Conservation (phyloP, 202 grass and related monocot species). For the Dendrocalamus latiflorus region DNA sequence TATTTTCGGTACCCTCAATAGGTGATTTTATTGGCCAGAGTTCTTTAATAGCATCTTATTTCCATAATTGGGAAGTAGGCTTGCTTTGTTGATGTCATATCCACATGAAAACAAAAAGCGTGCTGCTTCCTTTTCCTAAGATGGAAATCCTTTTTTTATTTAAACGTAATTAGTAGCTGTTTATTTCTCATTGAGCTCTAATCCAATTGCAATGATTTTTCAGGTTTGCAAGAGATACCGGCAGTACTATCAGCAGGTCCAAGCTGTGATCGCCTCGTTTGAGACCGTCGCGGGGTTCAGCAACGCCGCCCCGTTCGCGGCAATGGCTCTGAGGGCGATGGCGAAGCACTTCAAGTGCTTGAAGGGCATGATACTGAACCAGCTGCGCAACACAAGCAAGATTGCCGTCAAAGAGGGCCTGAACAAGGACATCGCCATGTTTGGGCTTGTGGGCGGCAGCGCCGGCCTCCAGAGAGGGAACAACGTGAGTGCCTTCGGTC, state of each 20-base stretch:
- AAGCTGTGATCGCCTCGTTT: slow-evolving; percentile 78
- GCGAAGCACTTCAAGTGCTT: slow-evolving; percentile 78
- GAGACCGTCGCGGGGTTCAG: slow-evolving; percentile 69
- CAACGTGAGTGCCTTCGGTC: slow-evolving; percentile 27
- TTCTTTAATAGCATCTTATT: slow-evolving; percentile 29
- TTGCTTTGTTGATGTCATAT: slow-evolving; percentile 34
- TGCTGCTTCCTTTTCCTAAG: background rate
- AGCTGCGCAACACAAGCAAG: slow-evolving; percentile 61
- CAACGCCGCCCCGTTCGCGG: slow-evolving; percentile 70
- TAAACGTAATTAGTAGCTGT: background rate
- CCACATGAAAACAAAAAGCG: slow-evolving; percentile 33
- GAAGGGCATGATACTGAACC: slow-evolving; percentile 71
- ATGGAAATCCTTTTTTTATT: background rate
- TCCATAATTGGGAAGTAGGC: slow-evolving; percentile 26
- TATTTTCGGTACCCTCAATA: slow-evolving; percentile 22
- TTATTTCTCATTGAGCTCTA: background rate
- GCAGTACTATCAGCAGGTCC: slow-evolving; percentile 79
- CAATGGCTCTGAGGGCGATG: slow-evolving; percentile 64
- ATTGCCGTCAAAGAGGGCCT: slow-evolving; percentile 34
- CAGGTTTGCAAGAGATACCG: slow-evolving; percentile 86
- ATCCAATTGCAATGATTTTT: background rate
- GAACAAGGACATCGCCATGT: slow-evolving; percentile 48
- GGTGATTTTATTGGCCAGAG: background rate
- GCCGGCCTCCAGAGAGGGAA: slow-evolving; percentile 30
- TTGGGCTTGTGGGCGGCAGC: slow-evolving; percentile 49